Base-by-base conservation (phyloP, 2,329 filamentous ascomycete species). In the Zymoseptoria brevis region DNA sequence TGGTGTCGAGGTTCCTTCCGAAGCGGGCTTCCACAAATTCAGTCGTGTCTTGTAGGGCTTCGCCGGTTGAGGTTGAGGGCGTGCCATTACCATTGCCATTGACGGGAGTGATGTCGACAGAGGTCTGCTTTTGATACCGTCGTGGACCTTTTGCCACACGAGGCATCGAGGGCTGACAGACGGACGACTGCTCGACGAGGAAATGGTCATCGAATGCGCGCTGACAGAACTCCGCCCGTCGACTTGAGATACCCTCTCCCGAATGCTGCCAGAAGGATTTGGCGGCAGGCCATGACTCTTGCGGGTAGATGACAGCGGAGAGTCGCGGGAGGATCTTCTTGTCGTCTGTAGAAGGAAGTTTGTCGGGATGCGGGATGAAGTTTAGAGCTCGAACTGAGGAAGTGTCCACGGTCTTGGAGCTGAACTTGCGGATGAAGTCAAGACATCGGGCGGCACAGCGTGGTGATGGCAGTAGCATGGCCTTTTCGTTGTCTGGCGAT, bases 241-340 rank as follows among this genome's bases (percentile, higher is more conserved):
- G 86, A 72, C 92, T 96, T 0, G 92, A 96, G 13, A 96, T 81
- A 16, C 94, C 94, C 62, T 96, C 92, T 19, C 94, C 94, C 0
- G 89, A 88, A 73, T 99, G 94, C 73, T 97, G 94, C 94, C 94
- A 99, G 69, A 96, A 96, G 68, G 91, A 84, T 74, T 96, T 97
- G n/a, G 90, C 89, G 60, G 88, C 74, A 4, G 83, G 76, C 67
- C 87, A 92, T 19, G 84, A 76, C 11, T 85, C 82, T 52, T 81
- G 78, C 0, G 86, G 83, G 67, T 87, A 90, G 50, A 97, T 71
- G 2, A 96, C 85, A 22, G 77, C 78, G 5, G 75, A 79, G 3
- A 80, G 64, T 48, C 68, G 72, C 0, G 78, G 77, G 19, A 75
- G 73, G 3, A 79, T 77, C 35, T 80, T 75, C 4, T 72, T 69